Conservation (phyloP, 768 basidiomycete genomes). For the Auriscalpium vulgare region DNA sequence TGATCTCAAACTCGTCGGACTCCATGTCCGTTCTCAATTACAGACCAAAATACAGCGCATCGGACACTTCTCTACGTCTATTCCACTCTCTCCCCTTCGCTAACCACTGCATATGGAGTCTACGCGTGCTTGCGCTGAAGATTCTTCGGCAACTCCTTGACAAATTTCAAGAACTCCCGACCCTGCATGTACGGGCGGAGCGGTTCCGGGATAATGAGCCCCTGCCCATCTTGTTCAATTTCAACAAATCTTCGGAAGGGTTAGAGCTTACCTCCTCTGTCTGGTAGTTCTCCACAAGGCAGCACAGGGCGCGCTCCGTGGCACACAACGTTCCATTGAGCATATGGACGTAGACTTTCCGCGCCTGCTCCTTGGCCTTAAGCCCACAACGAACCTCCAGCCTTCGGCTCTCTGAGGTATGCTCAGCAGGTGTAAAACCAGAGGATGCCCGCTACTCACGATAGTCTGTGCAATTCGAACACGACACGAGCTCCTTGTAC, state of each 20-base stretch:
- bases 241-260: background rate
- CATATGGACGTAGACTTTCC: slow-evolving; percentile 98
- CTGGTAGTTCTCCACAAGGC: slow-evolving; percentile 98
- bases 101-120: background rate
- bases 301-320: slow-evolving; percentile 93
- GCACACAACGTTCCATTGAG: slow-evolving; percentile 96
- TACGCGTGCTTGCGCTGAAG: slow-evolving; percentile 65
- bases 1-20: no score
- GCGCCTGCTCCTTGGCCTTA: slow-evolving; percentile 82
- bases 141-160: slow-evolving; percentile 72
- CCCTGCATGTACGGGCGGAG: slow-evolving; percentile 96
- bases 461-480: slow-evolving; percentile 98
- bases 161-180: slow-evolving; percentile 79
- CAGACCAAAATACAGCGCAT: no score
- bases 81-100: no score
- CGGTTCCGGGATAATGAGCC: slow-evolving; percentile 82
- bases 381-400: slow-evolving; percentile 92
- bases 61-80: no score
- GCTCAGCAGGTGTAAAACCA: background rate
- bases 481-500: slow-evolving; percentile 96
- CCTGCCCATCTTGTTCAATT: slow-evolving; percentile 40
- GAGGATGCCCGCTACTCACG: slow-evolving; percentile 47
- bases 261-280: slow-evolving; percentile 63
- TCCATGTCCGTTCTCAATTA: no score
- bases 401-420: slow-evolving; percentile 69